These are phyloP conservation scores for Biscogniauxia mediterranea DNA, from an alignment of 2,329 filamentous ascomycete genomes.

Conservation along the genomic window DNA sequence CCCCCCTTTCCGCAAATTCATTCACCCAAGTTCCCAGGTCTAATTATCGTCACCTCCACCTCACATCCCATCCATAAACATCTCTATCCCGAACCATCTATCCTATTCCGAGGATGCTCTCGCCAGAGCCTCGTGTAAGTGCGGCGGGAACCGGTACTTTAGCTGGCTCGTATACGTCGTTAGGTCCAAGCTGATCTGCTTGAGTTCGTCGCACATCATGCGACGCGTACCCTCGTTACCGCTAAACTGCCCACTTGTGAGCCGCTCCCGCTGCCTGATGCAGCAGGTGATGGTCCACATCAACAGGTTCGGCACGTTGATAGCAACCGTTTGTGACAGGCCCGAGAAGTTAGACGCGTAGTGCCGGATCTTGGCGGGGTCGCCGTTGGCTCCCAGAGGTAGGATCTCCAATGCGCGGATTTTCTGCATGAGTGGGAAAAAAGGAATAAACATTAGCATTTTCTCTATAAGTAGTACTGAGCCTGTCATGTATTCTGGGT, in stretches of 20 bases:
- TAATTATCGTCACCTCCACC: neutral
- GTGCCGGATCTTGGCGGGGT: slow-evolving; percentile 74
- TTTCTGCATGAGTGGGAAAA: slow-evolving; percentile 45
- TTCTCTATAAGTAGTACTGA: neutral
- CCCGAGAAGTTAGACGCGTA: slow-evolving; percentile 78
- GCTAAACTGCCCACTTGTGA: slow-evolving; percentile 71
- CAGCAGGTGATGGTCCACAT: slow-evolving; percentile 93
- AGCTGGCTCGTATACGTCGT: slow-evolving; percentile 94
- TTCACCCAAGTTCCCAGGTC: neutral
- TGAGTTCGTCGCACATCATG: slow-evolving; percentile 67
- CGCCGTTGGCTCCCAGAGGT: slow-evolving; percentile 71
- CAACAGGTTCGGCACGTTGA: slow-evolving; percentile 86
- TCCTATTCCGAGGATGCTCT: slow-evolving; percentile 66
- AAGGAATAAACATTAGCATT: slow-evolving; percentile 13
- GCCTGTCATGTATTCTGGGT: neutral
- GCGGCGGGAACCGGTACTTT: slow-evolving; percentile 82
- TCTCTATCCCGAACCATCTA: neutral
- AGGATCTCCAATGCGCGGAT: slow-evolving; percentile 76
- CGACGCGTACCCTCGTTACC: slow-evolving; percentile 64
- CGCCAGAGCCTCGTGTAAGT: slow-evolving; percentile 85
- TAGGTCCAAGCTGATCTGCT: slow-evolving; percentile 81
- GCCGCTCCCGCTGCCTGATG: slow-evolving; percentile 70
- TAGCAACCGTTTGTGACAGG: slow-evolving; percentile 76
- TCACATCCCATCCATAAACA: too few species aligned
- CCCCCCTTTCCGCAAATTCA: too few species aligned